phyloP scores from a whole-genome alignment of 352 stramenopile species.

The Phytopythium ostracodes region DNA sequence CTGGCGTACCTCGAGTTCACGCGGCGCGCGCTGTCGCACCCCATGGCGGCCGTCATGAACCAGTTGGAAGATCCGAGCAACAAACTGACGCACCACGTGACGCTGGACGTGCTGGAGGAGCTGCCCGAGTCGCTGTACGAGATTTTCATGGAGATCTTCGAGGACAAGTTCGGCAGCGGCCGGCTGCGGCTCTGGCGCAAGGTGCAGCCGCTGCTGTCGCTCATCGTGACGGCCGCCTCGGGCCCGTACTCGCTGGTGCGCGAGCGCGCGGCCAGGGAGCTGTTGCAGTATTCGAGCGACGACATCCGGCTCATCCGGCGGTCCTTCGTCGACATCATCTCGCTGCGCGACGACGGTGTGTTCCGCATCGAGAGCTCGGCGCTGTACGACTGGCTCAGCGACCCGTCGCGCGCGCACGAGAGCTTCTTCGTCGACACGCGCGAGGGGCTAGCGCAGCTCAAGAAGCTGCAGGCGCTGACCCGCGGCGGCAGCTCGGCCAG shows the following conservation, averaged over 20 bases:
- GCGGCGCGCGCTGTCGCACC: slow-evolving; percentile 64
- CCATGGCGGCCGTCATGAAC: slow-evolving; percentile 30
- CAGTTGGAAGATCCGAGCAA: slow-evolving; percentile 24
- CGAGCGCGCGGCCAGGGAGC: slow-evolving; percentile 59
- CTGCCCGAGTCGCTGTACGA: slow-evolving; percentile 76
- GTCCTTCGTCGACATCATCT: slow-evolving; percentile 73
- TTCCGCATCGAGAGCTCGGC: slow-evolving; percentile 74
- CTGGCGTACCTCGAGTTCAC: slow-evolving; percentile 82
- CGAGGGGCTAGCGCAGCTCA: slow-evolving; percentile 40
- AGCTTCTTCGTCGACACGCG: slow-evolving; percentile 61
- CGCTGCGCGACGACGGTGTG: slow-evolving; percentile 41
- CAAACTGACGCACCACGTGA: slow-evolving; percentile 17
- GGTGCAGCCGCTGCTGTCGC: slow-evolving; percentile 61
- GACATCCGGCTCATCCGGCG: slow-evolving; percentile 69
- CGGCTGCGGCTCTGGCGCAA: slow-evolving; percentile 76
- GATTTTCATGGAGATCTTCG: slow-evolving; percentile 84
- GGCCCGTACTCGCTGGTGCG: slow-evolving; percentile 71
- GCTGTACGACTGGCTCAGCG: slow-evolving; percentile 67
- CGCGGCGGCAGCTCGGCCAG: slow-evolving; percentile 15
- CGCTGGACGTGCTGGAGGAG: slow-evolving; percentile 62
- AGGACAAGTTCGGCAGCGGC: slow-evolving; percentile 83
- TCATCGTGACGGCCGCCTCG: slow-evolving; percentile 63
- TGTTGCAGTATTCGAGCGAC: slow-evolving; percentile 48
- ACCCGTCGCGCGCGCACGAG: slow-evolving; percentile 44
- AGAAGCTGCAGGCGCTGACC: slow-evolving; percentile 25